These are phyloP conservation scores for Talaromyces amestolkiae DNA, from an alignment of 2,329 filamentous ascomycete species.

Conservation along the genomic window DNA sequence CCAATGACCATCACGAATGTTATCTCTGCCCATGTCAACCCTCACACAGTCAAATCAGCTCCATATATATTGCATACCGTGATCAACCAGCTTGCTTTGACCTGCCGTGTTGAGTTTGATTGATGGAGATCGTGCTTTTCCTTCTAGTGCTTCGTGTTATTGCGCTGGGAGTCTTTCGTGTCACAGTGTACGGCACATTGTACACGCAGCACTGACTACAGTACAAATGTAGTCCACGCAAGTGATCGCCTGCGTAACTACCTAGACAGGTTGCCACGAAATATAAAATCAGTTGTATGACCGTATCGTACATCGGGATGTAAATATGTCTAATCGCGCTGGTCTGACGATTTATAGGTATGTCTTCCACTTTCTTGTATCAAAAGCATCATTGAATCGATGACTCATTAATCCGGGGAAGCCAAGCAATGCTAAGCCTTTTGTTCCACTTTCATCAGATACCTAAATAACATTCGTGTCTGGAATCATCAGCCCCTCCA, in stretches of 20 bases:
- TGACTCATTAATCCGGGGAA: background rate
- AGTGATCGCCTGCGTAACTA: background rate
- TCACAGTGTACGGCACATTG: background rate
- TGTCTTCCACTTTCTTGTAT: background rate
- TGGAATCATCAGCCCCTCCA: background rate
- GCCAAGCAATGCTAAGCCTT: conserved; percentile 13
- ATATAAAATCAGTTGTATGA: background rate
- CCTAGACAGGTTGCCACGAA: background rate
- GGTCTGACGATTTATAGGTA: background rate
- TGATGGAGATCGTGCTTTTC: background rate
- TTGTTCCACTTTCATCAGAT: background rate
- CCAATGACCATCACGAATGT: conserved; percentile 5
- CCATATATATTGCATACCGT: background rate
- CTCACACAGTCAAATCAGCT: background rate
- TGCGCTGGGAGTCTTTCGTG: background rate
- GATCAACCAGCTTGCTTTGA: background rate
- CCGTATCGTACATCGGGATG: background rate
- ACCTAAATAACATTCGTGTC: background rate
- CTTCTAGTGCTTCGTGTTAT: background rate
- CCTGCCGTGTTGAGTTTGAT: background rate
- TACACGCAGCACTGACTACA: background rate
- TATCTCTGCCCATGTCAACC: conserved; percentile 10
- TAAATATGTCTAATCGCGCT: background rate
- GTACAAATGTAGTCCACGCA: background rate
- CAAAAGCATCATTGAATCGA: too few relatives aligned